Conservation (phyloP, 2,329 filamentous ascomycete species). For the Rhytidhysteron rufulum region DNA sequence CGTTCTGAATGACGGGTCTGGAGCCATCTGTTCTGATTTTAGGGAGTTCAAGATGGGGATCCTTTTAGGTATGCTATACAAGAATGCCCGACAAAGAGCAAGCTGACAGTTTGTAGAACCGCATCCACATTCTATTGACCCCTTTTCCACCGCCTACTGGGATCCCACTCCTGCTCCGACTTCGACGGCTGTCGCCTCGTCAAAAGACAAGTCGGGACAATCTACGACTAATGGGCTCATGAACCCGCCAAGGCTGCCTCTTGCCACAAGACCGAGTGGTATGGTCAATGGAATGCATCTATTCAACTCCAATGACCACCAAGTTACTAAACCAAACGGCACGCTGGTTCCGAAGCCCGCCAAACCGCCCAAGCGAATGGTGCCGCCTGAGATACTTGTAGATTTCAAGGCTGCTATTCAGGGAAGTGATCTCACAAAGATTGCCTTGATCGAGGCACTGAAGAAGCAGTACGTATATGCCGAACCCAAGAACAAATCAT, state of each 20-base stretch:
- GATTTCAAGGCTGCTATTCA: constrained; percentile 69
- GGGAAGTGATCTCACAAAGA: constrained; percentile 68
- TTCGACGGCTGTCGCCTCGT: constrained; percentile 5
- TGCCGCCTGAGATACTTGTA: constrained; percentile 58
- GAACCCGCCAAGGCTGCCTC: constrained; percentile 40
- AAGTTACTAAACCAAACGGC: constrained; percentile 10
- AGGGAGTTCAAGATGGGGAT: constrained; percentile 69
- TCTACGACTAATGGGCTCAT: constrained; percentile 21
- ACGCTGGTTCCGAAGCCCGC: constrained; percentile 25
- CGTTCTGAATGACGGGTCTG: constrained; percentile 44
- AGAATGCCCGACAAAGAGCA: not conserved
- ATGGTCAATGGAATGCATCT: constrained; percentile 23
- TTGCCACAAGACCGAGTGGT: constrained; percentile 36
- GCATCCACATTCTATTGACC: constrained; percentile 65
- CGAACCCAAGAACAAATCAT: not conserved
- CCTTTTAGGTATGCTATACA: constrained; percentile 57
- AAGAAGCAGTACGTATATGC: constrained; percentile 57
- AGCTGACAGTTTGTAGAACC: constrained; percentile 32
- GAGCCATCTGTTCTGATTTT: constrained; percentile 47
- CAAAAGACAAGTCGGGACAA: constrained; percentile 13
- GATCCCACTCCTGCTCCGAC: constrained; percentile 24
- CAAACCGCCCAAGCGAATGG: constrained; percentile 41
- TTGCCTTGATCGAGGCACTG: constrained; percentile 69
- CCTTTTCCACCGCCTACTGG: constrained; percentile 84
- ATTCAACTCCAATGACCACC: constrained; percentile 26